Base-by-base conservation (phyloP, 805 yeast genomes). In the Yarrowia sp. region DNA sequence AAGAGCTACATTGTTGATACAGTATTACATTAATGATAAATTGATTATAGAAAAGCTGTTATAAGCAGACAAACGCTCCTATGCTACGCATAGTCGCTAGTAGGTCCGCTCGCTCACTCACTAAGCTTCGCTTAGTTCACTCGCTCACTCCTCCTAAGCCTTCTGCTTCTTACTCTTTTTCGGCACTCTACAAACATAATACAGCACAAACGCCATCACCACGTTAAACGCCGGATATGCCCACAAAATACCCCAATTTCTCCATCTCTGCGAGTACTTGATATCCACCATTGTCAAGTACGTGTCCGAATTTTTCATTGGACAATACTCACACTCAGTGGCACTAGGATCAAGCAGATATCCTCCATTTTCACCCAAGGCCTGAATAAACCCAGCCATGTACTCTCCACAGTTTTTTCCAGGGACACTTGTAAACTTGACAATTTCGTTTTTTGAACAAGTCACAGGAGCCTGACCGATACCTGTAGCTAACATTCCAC, bases 121-220 rank as follows among this genome's bases (percentile, higher is more conserved):
- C 28, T 22, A 22, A 22, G 28, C 28, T 22, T 3, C 28, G 28
- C 28, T 22, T 22, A 22, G 28, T 22, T 22, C 28, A 5, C 28
- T 22, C 28, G 28, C 28, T 22, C 28, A 3, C 5, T 3, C 5
- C 28, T 22, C 28, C 28, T 15, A 39, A 2, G 38, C 45, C 39
- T 41, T 55, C 48, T 55, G 47, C 4, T 28, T 15, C 32, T 41
- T 55, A 31, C 43, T 18, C 62, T 55, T 55, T 14, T 55, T 55
- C 28, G 95, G 95, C 66, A 88, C 93, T 80, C 95, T 83, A 11
- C 86, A 84, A 35, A 84, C 72, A 87, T 89, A 86, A 79, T 87
- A 81, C 67, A 80, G 69, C 70, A 78, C 81, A 1, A 75, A 64
- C 10, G 88, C 79, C 65, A 78, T 74, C 63, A 81, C 74, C 36